A percentile compares a stretch with the other conserved stretches of the same genome.
Conservation (phyloP, 2,329 filamentous ascomycete genomes). For the Trichoderma breve region DNA sequence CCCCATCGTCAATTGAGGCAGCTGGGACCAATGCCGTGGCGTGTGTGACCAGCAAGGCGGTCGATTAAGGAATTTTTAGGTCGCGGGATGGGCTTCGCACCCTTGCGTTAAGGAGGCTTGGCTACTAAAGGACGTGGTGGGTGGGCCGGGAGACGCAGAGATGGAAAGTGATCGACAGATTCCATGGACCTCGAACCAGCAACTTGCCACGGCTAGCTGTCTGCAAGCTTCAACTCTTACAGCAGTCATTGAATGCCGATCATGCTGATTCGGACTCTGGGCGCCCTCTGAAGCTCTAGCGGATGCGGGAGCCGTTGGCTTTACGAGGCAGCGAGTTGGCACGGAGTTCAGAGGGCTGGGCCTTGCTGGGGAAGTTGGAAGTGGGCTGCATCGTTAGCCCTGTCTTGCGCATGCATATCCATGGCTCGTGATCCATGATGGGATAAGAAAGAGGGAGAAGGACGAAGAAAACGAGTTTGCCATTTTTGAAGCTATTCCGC, state of each 20-base stretch:
- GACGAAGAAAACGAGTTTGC: not conserved
- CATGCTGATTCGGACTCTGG: not conserved
- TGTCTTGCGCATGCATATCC: constrained; percentile 18
- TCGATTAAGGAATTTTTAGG: constrained; percentile 18
- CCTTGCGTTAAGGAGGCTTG: constrained; percentile 19
- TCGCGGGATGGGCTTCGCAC: constrained; percentile 20
- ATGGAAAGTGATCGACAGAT: constrained; percentile 17
- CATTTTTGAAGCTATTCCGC: not conserved
- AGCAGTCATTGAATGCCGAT: not conserved
- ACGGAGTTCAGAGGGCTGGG: not conserved
- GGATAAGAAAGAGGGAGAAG: not conserved
- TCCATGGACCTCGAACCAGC: constrained; percentile 1
- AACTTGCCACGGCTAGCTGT: not conserved
- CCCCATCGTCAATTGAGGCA: not conserved
- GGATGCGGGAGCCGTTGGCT: not conserved
- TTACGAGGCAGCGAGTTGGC: not conserved
- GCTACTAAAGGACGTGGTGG: constrained; percentile 9
- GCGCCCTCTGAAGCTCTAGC: not conserved
- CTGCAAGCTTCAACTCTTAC: not conserved
- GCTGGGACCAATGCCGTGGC: constrained; percentile 12
- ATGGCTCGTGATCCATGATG: constrained; percentile 7
- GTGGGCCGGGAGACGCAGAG: constrained; percentile 11
- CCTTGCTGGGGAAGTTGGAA: not conserved
- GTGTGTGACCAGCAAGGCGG: constrained; percentile 6
- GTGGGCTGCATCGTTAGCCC: not conserved